Percentiles rank a stretch among this genome's conserved stretches.
Evolutionary conservation across 176 grass and related monocot species (phyloP).

Genomic region (Bromus sterilis): DNA sequence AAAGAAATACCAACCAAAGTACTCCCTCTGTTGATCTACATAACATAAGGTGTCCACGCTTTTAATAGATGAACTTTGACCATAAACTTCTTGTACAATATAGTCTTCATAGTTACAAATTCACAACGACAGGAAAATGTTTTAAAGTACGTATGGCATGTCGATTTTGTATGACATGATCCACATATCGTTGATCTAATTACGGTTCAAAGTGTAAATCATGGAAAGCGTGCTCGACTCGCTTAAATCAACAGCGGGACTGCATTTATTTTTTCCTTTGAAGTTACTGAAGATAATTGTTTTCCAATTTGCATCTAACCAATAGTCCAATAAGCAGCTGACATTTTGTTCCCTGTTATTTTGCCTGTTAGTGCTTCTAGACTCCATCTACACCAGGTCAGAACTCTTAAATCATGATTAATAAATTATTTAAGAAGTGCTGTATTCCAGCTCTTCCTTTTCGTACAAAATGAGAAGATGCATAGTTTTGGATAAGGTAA

Average conservation of each 20-base stretch:
- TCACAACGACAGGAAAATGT: background rate
- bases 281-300: background rate
- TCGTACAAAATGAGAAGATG: constrained; percentile 6
- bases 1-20: background rate
- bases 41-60: background rate
- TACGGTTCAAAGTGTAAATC: background rate
- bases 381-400: constrained; percentile 21
- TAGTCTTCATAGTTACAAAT: background rate
- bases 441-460: background rate
- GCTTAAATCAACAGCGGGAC: background rate
- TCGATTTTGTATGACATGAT: background rate
- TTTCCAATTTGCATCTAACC: background rate
- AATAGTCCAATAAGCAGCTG: background rate
- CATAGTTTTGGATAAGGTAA: constrained; percentile 12
- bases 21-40: background rate
- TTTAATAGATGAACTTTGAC: background rate
- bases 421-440: background rate
- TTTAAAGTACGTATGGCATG: background rate
- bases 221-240: background rate
- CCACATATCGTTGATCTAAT: background rate
- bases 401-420: background rate
- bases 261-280: background rate
- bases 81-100: background rate
- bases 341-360: constrained; percentile 10
- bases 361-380: constrained; percentile 9